phyloP scores from a whole-genome alignment of 805 yeast species.

The Spathaspora arborariae region DNA sequence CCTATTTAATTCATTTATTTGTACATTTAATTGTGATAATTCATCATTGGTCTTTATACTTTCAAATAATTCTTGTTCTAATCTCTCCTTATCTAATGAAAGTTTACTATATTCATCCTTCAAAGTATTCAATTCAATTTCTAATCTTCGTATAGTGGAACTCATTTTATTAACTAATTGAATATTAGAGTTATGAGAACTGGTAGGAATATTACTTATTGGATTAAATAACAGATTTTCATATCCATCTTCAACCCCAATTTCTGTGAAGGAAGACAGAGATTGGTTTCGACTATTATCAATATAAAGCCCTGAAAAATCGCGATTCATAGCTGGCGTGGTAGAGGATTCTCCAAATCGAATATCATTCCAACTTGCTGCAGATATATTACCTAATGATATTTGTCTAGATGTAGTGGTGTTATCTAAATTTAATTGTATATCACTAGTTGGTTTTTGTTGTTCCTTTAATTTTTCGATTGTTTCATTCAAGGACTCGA shows the following conservation, averaged over 20 bases:
- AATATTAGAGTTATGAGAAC: slow-evolving; percentile 18
- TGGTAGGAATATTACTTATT: neutral
- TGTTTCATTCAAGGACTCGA: slow-evolving; percentile 17
- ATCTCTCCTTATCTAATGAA: slow-evolving; percentile 54
- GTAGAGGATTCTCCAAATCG: slow-evolving; percentile 47
- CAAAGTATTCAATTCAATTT: slow-evolving; percentile 66
- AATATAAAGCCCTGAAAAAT: slow-evolving; percentile 9
- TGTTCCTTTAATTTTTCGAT: slow-evolving; percentile 10
- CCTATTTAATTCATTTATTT: slow-evolving; percentile 20
- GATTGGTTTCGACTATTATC: slow-evolving; percentile 12
- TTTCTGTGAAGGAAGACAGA: slow-evolving; percentile 14
- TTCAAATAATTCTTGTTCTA: slow-evolving; percentile 64
- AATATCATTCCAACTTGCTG: slow-evolving; percentile 20
- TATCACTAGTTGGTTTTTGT: slow-evolving; percentile 5
- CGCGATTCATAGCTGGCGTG: slow-evolving; percentile 31
- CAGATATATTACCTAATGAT: slow-evolving; percentile 3
- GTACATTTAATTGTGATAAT: slow-evolving; percentile 23
- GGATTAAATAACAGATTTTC: neutral
- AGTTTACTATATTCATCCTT: slow-evolving; percentile 59
- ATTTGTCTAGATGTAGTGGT: slow-evolving; percentile 4
- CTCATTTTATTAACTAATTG: slow-evolving; percentile 76
- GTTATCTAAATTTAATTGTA: slow-evolving; percentile 15
- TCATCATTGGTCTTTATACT: slow-evolving; percentile 24
- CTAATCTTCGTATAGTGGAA: slow-evolving; percentile 71
- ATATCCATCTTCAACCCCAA: slow-evolving; percentile 4